Evolutionary conservation across 306 rosid species (phyloP), one percentile per base, ranked within the genome.

Genomic region (Sicyos baderoa): DNA sequence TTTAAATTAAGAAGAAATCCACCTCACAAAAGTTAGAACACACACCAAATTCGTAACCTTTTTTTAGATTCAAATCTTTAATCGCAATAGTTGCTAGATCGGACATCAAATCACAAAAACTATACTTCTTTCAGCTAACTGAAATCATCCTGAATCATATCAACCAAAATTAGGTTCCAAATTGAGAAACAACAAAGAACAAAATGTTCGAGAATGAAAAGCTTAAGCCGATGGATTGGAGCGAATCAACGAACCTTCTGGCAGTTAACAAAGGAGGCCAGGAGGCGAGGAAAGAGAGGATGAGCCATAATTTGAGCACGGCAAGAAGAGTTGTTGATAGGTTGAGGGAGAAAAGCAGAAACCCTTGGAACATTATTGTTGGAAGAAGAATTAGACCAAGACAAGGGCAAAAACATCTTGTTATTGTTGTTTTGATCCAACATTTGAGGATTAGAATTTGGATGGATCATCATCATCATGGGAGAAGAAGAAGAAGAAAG

Each of bases 301-400:
- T 85, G 86, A 54, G 74, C 71, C 79, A 84, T 76, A 16, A 79
- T 56, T 75, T 84, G 76, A 15, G 79, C 77, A 63, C 62, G 76
- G 65, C 72, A 53, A 25, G 42, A 53, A 25, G 42, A 13, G 60
- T 74, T 77, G 61, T 75, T 27, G 73, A 58, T 72, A 15, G 62
- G 61, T 8, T 71, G 83, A 35, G 71, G 66, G 56, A 37, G 52
- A 37, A 67, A 57, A 49, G 32, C 69, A 73, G 86, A 74, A 2
- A 59, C 68, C 45, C 77, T 76, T 73, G 66, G 72, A 67, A 49
- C 51, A 5, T 15, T 22, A 37, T 29, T 53, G 18, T 37, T 37
- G 44, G 53, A 18, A 69, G 35, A 18, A 51, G 71, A 6, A 18
- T 68, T 12, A 60, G 11, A 76, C 52, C 73, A 60, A 75, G 85